phyloP scores from a whole-genome alignment of 495 filamentous ascomycete species.

The Aspergillus baeticus region DNA sequence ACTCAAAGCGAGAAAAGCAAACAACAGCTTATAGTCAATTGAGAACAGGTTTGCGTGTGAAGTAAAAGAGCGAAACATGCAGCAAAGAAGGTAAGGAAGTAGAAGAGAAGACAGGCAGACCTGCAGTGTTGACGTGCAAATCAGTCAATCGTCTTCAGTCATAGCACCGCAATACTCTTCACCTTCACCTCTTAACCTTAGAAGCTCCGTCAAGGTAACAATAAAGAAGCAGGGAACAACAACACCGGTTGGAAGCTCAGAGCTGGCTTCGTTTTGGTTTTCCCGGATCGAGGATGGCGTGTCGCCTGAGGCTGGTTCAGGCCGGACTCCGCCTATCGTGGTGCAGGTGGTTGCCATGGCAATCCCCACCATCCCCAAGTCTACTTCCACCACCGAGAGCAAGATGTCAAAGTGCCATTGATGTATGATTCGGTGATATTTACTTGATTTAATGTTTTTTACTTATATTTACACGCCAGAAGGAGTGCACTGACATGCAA shows the following conservation, averaged over 20 bases:
- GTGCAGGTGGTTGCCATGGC: slow-evolving; percentile 27
- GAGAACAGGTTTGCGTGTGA: slow-evolving; percentile 18
- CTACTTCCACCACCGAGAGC: not conserved
- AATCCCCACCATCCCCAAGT: slow-evolving; percentile 9
- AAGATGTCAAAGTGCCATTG: not conserved
- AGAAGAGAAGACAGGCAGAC: slow-evolving; percentile 3
- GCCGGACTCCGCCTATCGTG: not conserved
- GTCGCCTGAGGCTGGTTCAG: slow-evolving; percentile 21
- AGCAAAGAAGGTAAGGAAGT: slow-evolving; percentile 12
- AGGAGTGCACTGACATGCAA: not conserved
- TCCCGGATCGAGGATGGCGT: slow-evolving; percentile 19
- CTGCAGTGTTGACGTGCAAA: not conserved
- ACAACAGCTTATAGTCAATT: not conserved
- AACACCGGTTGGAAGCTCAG: slow-evolving; percentile 2
- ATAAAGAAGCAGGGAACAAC: slow-evolving; percentile 1
- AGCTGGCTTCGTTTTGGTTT: slow-evolving; percentile 20
- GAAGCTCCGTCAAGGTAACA: not conserved
- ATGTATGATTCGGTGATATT: not conserved
- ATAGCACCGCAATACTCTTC: not conserved
- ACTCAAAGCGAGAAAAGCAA: not conserved
- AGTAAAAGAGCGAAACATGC: slow-evolving; percentile 28
- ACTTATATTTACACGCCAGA: not conserved
- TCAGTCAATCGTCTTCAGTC: slow-evolving; percentile 6
- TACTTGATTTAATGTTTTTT: not conserved
- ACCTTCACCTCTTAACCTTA: not conserved